phyloP scores from a whole-genome alignment of 78 protist species.

The Emiliania huxleyi region DNA sequence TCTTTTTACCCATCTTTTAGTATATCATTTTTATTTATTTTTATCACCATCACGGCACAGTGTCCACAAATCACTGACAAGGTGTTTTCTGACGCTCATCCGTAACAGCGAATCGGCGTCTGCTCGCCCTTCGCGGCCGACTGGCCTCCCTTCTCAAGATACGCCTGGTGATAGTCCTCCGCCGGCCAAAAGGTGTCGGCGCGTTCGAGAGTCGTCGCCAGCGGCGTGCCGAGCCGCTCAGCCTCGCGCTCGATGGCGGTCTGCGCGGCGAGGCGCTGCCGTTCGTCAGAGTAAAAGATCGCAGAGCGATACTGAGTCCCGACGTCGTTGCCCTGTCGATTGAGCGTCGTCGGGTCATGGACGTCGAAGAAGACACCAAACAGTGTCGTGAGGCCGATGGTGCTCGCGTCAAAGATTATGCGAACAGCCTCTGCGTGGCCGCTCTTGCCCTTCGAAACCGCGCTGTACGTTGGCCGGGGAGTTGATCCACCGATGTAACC shows the following conservation, averaged over 20 bases:
- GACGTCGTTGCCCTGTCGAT: slow-evolving; percentile 9
- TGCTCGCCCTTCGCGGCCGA: background rate
- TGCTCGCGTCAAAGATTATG: background rate
- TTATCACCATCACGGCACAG: too few relatives aligned
- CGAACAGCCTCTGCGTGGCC: background rate
- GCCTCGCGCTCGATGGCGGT: background rate
- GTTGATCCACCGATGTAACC: background rate
- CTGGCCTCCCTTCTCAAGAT: background rate
- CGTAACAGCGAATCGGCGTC: background rate
- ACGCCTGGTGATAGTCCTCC: slow-evolving; percentile 15
- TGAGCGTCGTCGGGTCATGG: background rate
- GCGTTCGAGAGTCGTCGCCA: background rate
- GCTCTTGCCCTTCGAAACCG: background rate
- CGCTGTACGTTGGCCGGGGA: slow-evolving; percentile 9
- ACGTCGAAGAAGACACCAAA: background rate
- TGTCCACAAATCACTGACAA: too few relatives aligned
- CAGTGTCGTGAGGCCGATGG: background rate
- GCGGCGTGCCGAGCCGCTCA: background rate
- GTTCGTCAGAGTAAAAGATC: background rate
- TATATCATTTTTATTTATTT: too few relatives aligned
- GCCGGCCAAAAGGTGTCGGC: background rate
- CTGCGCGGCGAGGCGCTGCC: background rate
- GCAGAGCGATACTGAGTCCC: slow-evolving; percentile 28
- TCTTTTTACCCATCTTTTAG: too few relatives aligned
- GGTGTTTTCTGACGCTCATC: background rate